A percentile compares a stretch with the other conserved stretches of the same genome.
phyloP scores from a whole-genome alignment of 192 early-diverging fungal species.

The Mortierella antarctica region DNA sequence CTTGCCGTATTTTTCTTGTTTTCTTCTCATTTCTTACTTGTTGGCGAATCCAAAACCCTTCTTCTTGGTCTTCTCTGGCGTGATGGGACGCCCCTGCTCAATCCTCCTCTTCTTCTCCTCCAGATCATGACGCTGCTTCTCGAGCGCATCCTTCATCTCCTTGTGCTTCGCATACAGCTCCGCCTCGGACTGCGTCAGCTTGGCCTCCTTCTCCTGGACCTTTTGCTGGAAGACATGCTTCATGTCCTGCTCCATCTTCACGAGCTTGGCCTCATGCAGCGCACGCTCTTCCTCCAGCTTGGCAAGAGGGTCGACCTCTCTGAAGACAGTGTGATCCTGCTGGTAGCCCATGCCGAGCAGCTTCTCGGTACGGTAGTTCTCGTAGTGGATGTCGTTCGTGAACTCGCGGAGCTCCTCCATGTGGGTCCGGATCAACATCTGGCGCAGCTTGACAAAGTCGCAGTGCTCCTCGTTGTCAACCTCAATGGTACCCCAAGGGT shows the following conservation, averaged over 20 bases:
- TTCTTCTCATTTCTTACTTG: constrained; percentile 33
- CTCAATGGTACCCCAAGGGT: constrained; percentile 96
- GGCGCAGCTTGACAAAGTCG: constrained; percentile 95
- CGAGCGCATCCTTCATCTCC: constrained; percentile 98
- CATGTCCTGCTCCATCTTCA: constrained; percentile 99
- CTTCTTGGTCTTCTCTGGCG: constrained; percentile 80
- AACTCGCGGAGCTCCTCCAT: constrained; percentile 98
- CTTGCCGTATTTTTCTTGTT: background rate
- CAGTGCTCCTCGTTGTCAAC: constrained; percentile 97
- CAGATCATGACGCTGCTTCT: constrained; percentile 92
- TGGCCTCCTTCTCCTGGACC: constrained; percentile 98
- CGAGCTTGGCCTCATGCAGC: constrained; percentile 94
- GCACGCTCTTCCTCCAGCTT: constrained; percentile 93
- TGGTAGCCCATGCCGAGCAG: constrained; percentile 86
- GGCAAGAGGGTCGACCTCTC: constrained; percentile 77
- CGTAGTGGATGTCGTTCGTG: constrained; percentile 92
- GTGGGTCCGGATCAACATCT: constrained; percentile 93
- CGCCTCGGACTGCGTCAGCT: constrained; percentile 97
- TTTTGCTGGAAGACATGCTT: constrained; percentile 98
- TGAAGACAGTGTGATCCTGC: constrained; percentile 83
- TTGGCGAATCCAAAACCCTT: constrained; percentile 76
- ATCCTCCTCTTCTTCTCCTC: constrained; percentile 95
- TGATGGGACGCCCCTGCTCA: constrained; percentile 75
- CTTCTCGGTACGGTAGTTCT: constrained; percentile 96
- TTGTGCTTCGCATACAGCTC: constrained; percentile 96